Evolutionary conservation across 371 early-diverging fungal species (phyloP), one percentile per base, ranked within the genome.

Genomic region (Mucor circinelloides): DNA sequence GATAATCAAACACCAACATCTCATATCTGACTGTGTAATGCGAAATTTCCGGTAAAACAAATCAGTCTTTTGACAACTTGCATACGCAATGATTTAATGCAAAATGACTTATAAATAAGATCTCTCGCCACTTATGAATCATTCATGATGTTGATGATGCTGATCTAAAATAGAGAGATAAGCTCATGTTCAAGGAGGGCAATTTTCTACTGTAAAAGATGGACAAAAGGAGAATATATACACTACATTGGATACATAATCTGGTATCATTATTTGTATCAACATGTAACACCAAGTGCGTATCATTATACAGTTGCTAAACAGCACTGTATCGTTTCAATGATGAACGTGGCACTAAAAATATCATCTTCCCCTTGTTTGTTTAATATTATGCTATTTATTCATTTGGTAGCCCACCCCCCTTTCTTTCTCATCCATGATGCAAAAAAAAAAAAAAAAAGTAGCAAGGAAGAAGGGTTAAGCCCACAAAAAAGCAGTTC

Each of bases 1-100:
- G n/a, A 19, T 50, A 23, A 50, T 34, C 31, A 52, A 34, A 52
- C 15, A 31, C 42, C 13, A 55, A 36, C 59, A 54, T 56, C 62
- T 62, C 44, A 56, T 38, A 61, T 56, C 34, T 32, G 54, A 67
- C 52, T 62, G 40, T 59, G 59, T 59, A 40, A 17, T 40, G 42
- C 31, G 50, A 46, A 48, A 50, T 61, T 52, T 63, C 63, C 63
- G 63, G 63, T 42, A 38, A 23, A 27, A 30, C 27, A 12, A 2
- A 63, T 28, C 42, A 57, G 60, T 60, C 54, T 66, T 66, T 66
- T 66, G 66, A 66, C 66, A 66, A 66, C 54, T 40, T 66, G 66
- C 66, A 66, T 66, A n/a, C 6, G 28, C 28, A 32, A 50, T 25
- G 50, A 23, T 50, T 19, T 25, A 50, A 50, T 50, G 25, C 50